Evolutionary conservation across 1,284 basidiomycete species (phyloP), one percentile per base, ranked within the genome.

Genomic region (Austroboletus niveus): DNA sequence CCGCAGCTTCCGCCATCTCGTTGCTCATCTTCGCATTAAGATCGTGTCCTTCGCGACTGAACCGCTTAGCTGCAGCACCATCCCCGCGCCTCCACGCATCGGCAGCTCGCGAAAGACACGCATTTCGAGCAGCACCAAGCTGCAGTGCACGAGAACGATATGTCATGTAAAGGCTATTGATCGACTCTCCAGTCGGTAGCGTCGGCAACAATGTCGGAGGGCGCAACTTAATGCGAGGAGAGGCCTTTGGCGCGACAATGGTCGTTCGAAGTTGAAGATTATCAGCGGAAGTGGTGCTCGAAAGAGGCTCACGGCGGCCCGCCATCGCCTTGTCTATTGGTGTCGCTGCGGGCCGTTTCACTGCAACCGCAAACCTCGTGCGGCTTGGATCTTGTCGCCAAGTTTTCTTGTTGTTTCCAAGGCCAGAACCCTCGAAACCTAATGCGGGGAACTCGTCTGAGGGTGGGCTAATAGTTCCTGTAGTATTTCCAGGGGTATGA

Each of bases 11-110:
- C 17, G 79, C 81, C 78, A 91, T 91, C 73, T 97, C 93, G 32
- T 75, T 77, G 42, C 82, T 76, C 89, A 98, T 96, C 69, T 90
- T 89, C 38, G 82, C 83, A 65, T 98, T 98, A 54, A 98, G 74
- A 42, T 94, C 91, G 61, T 96, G 92, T 5, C 94, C 96, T 66
- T 98, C 95, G 38, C 90, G 76, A 59, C 88, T 92, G 74, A 95
- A 98, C 44, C 93, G 79, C 69, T 97, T 96, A 22, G 96, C 96
- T 0, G 91, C 89, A 0, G 93, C 93, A 4, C 95, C 95, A 60
- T 99, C 95, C 5, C 95, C 94, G 11, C 91, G 81, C 42, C 92
- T 79, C 89, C 92, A 98, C 3, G 95, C 94, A 64, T 98, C 94
- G 1, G 96, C 94, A 5, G 96, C 96, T 42, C 93, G 85, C 3